phyloP scores from a whole-genome alignment of 2,329 filamentous ascomycete genomes.

The Cytospora chrysosperma region DNA sequence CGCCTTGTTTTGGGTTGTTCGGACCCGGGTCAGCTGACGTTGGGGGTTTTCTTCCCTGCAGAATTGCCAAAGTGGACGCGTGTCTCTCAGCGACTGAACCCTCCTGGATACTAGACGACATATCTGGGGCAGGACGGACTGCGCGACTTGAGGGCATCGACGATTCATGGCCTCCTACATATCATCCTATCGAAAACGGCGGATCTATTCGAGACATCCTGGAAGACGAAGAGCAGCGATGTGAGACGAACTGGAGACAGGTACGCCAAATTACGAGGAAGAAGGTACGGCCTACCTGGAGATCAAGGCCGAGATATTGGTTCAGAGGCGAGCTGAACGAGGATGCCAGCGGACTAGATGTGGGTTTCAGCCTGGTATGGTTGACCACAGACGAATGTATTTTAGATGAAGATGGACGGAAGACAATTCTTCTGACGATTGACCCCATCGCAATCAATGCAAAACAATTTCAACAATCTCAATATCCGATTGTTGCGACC shows the following conservation, averaged over 20 bases:
- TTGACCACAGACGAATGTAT: background rate
- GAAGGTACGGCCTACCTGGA: background rate
- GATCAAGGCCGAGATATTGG: background rate
- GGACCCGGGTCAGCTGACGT: slow-evolving; percentile 14
- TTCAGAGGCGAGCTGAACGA: background rate
- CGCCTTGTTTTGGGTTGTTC: background rate
- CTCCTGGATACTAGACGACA: slow-evolving; percentile 75
- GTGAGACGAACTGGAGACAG: background rate
- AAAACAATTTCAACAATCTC: background rate
- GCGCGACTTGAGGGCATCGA: background rate
- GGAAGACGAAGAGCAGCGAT: background rate
- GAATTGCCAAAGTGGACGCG: slow-evolving; percentile 92
- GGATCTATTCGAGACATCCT: background rate
- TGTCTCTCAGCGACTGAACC: slow-evolving; percentile 90
- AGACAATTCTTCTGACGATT: background rate
- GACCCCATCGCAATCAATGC: background rate
- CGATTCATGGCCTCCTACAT: background rate
- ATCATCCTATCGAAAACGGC: background rate
- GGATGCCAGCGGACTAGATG: too few relatives aligned
- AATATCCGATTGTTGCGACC: background rate
- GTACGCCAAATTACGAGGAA: background rate
- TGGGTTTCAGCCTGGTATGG: background rate
- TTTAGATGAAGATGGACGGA: background rate
- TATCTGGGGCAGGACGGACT: background rate
- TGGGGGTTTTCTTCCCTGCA: slow-evolving; percentile 35